Evolutionary conservation across 768 basidiomycete genomes (phyloP).

Genomic region (Pleurotus sapidus): DNA sequence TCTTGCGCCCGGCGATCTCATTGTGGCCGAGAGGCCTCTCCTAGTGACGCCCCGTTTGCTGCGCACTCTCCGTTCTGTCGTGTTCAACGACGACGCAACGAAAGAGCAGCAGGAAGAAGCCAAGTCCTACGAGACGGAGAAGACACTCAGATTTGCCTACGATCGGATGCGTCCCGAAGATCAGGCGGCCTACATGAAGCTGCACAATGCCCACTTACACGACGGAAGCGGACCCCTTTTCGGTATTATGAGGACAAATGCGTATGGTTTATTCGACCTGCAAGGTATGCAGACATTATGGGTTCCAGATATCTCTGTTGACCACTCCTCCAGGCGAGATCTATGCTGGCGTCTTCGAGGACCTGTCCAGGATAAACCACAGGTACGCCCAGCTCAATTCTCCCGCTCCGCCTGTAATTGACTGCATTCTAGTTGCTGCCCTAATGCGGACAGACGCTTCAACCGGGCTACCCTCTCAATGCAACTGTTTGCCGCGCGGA

Average conservation of each 20-base stretch:
- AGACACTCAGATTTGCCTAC: slow-evolving; percentile 13
- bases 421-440: slow-evolving; percentile 17
- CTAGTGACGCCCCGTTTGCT: slow-evolving; percentile 9
- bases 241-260: not conserved
- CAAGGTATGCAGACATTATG: no score
- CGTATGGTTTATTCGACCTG: not conserved
- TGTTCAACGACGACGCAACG: no score
- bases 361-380: slow-evolving; percentile 22
- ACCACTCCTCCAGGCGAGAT: not conserved
- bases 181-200: slow-evolving; percentile 18
- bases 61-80: not conserved
- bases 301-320: no score
- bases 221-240: not conserved
- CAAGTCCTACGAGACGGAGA: not conserved
- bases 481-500: slow-evolving; percentile 22
- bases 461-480: slow-evolving; percentile 23
- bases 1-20: slow-evolving; percentile 15
- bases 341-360: slow-evolving; percentile 15
- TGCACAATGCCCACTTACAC: slow-evolving; percentile 21
- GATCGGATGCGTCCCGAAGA: slow-evolving; percentile 19
- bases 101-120: no score
- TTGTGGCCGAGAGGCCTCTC: slow-evolving; percentile 24
- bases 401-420: not conserved
- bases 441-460: slow-evolving; percentile 19
- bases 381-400: slow-evolving; percentile 11